Conservation (phyloP, 2,329 filamentous ascomycete species). For the Pseudocercospora ulei region DNA sequence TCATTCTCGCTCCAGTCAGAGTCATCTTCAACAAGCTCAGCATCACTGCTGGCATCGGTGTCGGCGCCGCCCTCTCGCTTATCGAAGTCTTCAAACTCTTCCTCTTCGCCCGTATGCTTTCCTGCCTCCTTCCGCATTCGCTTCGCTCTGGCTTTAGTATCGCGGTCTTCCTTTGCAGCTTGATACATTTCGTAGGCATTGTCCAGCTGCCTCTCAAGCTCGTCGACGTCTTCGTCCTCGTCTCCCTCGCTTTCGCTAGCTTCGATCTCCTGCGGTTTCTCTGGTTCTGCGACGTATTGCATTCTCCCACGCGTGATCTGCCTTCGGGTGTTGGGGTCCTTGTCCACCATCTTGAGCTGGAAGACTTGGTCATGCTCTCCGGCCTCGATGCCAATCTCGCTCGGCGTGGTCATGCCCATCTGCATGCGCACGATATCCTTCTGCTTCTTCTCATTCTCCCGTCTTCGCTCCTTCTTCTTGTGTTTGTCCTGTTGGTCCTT, state of each 20-base stretch:
- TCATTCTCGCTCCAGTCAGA: constrained; percentile 46
- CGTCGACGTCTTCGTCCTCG: constrained; percentile 70
- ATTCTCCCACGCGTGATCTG: constrained; percentile 67
- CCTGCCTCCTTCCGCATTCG: constrained; percentile 60
- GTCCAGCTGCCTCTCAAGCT: constrained; percentile 75
- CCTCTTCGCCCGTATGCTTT: constrained; percentile 53
- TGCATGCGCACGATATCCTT: constrained; percentile 95
- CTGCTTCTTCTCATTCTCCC: constrained; percentile 86
- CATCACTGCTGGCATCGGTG: constrained; percentile 43
- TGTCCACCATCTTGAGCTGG: constrained; percentile 69
- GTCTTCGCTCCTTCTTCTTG: constrained; percentile 73
- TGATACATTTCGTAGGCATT: constrained; percentile 77
- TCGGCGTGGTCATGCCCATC: constrained; percentile 90
- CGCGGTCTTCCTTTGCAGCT: constrained; percentile 64
- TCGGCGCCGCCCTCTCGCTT: constrained; percentile 51
- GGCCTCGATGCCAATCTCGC: constrained; percentile 76
- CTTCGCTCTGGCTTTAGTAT: constrained; percentile 85
- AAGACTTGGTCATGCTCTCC: constrained; percentile 68
- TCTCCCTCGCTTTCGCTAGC: constrained; percentile 50
- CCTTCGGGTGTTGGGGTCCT: constrained; percentile 57
- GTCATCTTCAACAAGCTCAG: constrained; percentile 47
- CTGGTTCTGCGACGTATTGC: constrained; percentile 52
- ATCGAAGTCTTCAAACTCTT: constrained; percentile 78
- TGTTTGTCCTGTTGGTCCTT: constrained; percentile 67
- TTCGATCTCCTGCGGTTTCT: constrained; percentile 37